These are phyloP conservation scores for Penicillium simplicissimum DNA, from an alignment of 495 filamentous ascomycete species.

Conservation along the genomic window DNA sequence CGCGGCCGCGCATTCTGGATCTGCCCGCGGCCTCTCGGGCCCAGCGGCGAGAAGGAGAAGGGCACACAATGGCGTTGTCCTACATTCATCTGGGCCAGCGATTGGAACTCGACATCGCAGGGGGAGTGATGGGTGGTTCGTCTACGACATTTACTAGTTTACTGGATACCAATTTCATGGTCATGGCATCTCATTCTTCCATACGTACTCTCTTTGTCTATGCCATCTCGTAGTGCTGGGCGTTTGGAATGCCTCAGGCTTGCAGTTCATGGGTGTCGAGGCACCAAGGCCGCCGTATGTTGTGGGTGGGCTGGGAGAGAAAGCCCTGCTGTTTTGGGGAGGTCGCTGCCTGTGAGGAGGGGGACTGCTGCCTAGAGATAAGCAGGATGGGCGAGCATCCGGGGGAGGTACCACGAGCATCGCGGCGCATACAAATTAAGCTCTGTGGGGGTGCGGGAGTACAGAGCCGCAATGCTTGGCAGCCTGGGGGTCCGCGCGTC, in stretches of 20 bases:
- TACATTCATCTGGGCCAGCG: conserved; percentile 90
- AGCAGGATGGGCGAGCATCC: background rate
- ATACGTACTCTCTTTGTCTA: background rate
- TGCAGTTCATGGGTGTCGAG: background rate
- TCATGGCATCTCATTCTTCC: background rate
- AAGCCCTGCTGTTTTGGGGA: background rate
- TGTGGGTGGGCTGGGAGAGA: background rate
- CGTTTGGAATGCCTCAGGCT: background rate
- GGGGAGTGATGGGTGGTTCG: conserved; percentile 1
- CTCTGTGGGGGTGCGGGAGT: background rate
- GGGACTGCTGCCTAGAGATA: background rate
- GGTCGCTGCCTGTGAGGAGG: too few relatives aligned
- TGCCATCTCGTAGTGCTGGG: background rate
- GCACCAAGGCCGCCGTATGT: background rate
- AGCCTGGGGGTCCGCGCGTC: background rate
- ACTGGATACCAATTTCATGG: background rate
- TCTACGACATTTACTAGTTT: background rate
- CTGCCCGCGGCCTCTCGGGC: conserved; percentile 77
- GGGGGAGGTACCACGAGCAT: background rate
- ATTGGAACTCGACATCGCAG: conserved; percentile 59
- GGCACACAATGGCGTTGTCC: conserved; percentile 81
- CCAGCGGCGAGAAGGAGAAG: conserved; percentile 76
- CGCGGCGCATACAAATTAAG: background rate
- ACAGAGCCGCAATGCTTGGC: background rate
- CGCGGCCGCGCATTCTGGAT: conserved; percentile 85